Conservation (phyloP, 768 basidiomycete genomes). For the Lepiota brunneoincarnata region DNA sequence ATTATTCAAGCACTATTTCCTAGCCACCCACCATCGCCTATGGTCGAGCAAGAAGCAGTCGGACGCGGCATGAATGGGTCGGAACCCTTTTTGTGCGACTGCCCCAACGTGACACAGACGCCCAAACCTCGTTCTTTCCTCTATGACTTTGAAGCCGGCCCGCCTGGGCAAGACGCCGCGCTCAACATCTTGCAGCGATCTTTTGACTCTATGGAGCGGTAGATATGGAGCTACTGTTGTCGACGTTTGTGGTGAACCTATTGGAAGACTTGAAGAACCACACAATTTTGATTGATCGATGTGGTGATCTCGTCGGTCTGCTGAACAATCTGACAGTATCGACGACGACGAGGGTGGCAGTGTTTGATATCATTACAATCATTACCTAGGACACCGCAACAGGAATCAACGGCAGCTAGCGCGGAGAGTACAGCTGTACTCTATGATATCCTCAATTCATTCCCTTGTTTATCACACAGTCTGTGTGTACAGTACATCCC, state of each 20-base stretch:
- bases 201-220: constrained; percentile 91
- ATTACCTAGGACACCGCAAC: constrained; percentile 58
- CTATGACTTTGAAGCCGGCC: constrained; percentile 70
- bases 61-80: too few relatives aligned
- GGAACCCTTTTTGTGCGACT: too few relatives aligned
- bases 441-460: constrained; percentile 63
- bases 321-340: constrained; percentile 72
- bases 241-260: constrained; percentile 68
- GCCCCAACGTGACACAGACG: too few relatives aligned
- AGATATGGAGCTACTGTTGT: constrained; percentile 78
- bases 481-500: too few relatives aligned
- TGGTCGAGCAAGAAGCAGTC: too few relatives aligned
- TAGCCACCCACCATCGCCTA: too few relatives aligned
- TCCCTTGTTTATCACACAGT: constrained; percentile 62
- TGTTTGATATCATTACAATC: constrained; percentile 87
- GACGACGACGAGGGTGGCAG: constrained; percentile 66
- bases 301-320: constrained; percentile 72
- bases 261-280: constrained; percentile 62
- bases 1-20: too few relatives aligned
- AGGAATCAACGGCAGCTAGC: constrained; percentile 65
- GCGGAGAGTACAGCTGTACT: constrained; percentile 74
- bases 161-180: constrained; percentile 66
- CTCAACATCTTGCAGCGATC: constrained; percentile 73
- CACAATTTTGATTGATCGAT: constrained; percentile 75
- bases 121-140: constrained; percentile 64